A percentile compares a stretch with the other conserved stretches of the same genome.
Evolutionary conservation across 306 rosid genomes (phyloP).

Genomic region (Cicer chorassanicum): DNA sequence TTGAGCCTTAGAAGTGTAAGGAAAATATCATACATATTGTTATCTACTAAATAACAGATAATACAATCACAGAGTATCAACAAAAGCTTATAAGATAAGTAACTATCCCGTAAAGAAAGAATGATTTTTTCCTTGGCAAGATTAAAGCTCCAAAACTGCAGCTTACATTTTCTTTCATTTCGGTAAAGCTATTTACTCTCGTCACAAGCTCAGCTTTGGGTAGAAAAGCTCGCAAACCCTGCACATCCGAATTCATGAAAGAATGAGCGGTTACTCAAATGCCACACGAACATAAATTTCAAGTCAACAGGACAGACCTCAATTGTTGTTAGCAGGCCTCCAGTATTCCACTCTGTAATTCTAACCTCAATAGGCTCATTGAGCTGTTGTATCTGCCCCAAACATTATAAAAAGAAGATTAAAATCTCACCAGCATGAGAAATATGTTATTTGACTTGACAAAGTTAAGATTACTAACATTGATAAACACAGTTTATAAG

Average conservation of each 20-base stretch:
- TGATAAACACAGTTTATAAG: slow-evolving; percentile 20
- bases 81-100: slow-evolving; percentile 3
- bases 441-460: slow-evolving; percentile 13
- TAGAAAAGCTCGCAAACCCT: slow-evolving; percentile 93
- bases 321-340: slow-evolving; percentile 88
- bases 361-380: slow-evolving; percentile 81
- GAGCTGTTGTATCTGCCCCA: slow-evolving; percentile 78
- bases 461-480: slow-evolving; percentile 19
- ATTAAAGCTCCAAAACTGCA: slow-evolving; percentile 14
- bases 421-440: slow-evolving; percentile 33
- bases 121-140: neutral
- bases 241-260: slow-evolving; percentile 43
- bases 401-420: slow-evolving; percentile 41
- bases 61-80: neutral
- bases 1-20: too few relatives aligned
- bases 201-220: slow-evolving; percentile 85
- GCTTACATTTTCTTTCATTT: slow-evolving; percentile 83
- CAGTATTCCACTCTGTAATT: slow-evolving; percentile 93
- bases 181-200: slow-evolving; percentile 75
- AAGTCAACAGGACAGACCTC: slow-evolving; percentile 65
- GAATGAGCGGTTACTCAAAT: slow-evolving; percentile 25
- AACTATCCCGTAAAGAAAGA: neutral
- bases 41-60: neutral
- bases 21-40: too few relatives aligned
- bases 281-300: slow-evolving; percentile 27